These are phyloP conservation scores for Colletotrichum sp. DNA, from an alignment of 2,329 filamentous ascomycete genomes.

Conservation along the genomic window DNA sequence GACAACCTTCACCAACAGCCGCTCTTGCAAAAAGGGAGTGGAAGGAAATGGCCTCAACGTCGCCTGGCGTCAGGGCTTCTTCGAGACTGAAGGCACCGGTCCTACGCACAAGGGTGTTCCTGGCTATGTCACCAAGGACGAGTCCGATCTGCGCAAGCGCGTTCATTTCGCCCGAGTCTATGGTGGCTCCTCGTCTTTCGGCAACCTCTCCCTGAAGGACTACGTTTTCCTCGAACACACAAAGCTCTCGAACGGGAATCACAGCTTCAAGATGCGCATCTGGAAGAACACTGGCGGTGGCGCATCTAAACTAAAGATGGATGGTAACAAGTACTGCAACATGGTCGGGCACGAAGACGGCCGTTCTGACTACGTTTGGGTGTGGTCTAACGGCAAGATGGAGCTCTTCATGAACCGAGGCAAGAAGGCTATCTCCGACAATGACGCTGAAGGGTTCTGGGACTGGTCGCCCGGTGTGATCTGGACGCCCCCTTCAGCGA, in stretches of 20 bases:
- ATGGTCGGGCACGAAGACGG: background rate
- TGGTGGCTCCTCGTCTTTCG: background rate
- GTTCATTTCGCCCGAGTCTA: background rate
- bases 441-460: background rate
- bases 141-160: background rate
- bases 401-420: conserved; percentile 15
- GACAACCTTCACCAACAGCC: conserved; percentile 26
- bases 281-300: background rate
- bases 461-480: background rate
- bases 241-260: background rate
- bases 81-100: background rate
- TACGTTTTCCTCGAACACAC: background rate
- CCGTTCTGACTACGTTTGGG: background rate
- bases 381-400: background rate
- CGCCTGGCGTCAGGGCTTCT: conserved; percentile 24
- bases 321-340: background rate
- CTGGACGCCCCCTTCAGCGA: background rate
- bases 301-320: background rate
- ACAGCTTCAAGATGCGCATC: background rate
- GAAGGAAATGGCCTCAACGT: conserved; percentile 29
- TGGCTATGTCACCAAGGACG: background rate
- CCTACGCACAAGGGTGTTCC: background rate
- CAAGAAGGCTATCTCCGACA: conserved; percentile 8
- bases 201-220: background rate
- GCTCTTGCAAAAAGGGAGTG: background rate